phyloP scores from a whole-genome alignment of 345 rosid species.

The Limnanthes douglasii region DNA sequence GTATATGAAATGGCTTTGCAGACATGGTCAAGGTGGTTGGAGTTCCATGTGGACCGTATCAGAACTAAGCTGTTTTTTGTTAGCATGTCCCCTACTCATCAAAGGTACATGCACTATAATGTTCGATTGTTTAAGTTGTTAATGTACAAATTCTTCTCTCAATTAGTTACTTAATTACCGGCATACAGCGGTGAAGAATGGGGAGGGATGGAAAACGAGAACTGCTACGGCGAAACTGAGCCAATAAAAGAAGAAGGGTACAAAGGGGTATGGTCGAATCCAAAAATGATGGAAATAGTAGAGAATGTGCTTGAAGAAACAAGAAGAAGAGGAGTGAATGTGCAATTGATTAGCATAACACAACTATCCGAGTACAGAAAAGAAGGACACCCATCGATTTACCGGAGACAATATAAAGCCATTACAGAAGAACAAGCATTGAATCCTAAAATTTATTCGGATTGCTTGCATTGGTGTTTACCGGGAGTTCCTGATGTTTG shows the following conservation, averaged over 20 bases:
- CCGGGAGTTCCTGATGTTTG: constrained; percentile 94
- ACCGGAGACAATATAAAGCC: constrained; percentile 61
- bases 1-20: constrained; percentile 68
- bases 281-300: constrained; percentile 35
- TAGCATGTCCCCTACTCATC: constrained; percentile 83
- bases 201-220: constrained; percentile 36
- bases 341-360: constrained; percentile 59
- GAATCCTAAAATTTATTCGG: constrained; percentile 53
- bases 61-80: constrained; percentile 66
- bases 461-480: constrained; percentile 89
- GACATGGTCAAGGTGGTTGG: constrained; percentile 81
- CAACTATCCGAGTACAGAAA: constrained; percentile 68
- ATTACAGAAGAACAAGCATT: constrained; percentile 25
- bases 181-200: constrained; percentile 63
- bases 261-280: constrained; percentile 31
- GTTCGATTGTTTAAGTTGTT: neutral
- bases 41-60: constrained; percentile 39
- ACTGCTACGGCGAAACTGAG: constrained; percentile 47
- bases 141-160: constrained; percentile 2
- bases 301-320: constrained; percentile 23
- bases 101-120: constrained; percentile 27
- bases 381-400: constrained; percentile 62
- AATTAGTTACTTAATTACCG: neutral
- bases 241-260: constrained; percentile 34
- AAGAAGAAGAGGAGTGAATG: constrained; percentile 29